Conservation (phyloP, 805 yeast species). For the Yamadazyma takamatsuzukensis region DNA sequence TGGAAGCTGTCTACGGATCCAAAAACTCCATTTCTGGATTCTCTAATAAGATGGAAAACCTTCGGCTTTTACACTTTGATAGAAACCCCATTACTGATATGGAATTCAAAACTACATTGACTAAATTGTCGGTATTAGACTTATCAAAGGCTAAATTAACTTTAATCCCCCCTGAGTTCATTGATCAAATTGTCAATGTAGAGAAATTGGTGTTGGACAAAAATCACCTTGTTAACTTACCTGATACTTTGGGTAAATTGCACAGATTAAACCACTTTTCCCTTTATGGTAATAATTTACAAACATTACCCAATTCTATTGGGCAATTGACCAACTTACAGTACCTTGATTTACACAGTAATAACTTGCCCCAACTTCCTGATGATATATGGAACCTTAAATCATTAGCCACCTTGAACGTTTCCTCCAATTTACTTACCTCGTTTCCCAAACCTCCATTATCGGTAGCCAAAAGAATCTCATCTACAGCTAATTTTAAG, state of each 20-base stretch:
- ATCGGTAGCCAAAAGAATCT: slow-evolving; percentile 27
- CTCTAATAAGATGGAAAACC: slow-evolving; percentile 55
- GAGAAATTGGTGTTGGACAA: slow-evolving; percentile 75
- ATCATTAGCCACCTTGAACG: slow-evolving; percentile 57
- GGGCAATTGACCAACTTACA: slow-evolving; percentile 57
- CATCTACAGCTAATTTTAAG: slow-evolving; percentile 25
- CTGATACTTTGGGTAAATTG: slow-evolving; percentile 61
- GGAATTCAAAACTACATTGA: slow-evolving; percentile 49
- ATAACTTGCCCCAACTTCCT: slow-evolving; percentile 70
- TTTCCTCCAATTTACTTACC: slow-evolving; percentile 69
- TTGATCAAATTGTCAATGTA: slow-evolving; percentile 57
- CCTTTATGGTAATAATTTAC: slow-evolving; percentile 69
- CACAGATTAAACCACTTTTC: slow-evolving; percentile 63
- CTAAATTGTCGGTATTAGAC: slow-evolving; percentile 65
- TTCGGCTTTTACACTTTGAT: slow-evolving; percentile 70
- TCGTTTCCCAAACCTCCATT: slow-evolving; percentile 53
- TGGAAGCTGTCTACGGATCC: slow-evolving; percentile 71
- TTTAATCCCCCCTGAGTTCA: slow-evolving; percentile 61
- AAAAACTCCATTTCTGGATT: slow-evolving; percentile 74
- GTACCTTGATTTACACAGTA: slow-evolving; percentile 75
- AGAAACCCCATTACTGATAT: slow-evolving; percentile 81
- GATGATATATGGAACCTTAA: slow-evolving; percentile 62
- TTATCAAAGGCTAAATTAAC: slow-evolving; percentile 81
- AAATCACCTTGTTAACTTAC: slow-evolving; percentile 76
- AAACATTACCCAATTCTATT: slow-evolving; percentile 63